phyloP scores from a whole-genome alignment of 257 asterid species.

The Vinca minor region DNA sequence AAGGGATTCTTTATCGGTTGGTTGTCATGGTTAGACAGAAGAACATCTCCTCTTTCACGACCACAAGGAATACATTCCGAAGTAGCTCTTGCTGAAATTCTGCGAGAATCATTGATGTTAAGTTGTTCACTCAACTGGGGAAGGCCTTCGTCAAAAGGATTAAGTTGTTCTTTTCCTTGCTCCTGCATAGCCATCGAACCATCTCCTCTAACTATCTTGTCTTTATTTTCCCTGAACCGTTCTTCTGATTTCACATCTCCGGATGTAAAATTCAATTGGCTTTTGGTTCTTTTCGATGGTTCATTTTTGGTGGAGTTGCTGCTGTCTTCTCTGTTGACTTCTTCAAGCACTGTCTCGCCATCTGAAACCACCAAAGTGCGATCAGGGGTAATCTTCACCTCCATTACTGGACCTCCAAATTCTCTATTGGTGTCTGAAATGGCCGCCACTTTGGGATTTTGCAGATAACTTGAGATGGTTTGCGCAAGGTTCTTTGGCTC shows the following conservation, averaged over 20 bases:
- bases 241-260: constrained; percentile 7
- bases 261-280: neutral
- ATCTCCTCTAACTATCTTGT: constrained; percentile 1
- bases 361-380: neutral
- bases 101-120: neutral
- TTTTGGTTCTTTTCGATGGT: neutral
- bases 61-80: neutral
- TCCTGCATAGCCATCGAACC: neutral
- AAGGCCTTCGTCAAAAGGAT: neutral
- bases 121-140: neutral
- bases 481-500: neutral
- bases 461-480: constrained; percentile 8
- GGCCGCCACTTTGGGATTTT: neutral
- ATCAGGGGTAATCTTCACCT: neutral
- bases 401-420: neutral
- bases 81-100: neutral
- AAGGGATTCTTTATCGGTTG: too few species aligned
- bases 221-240: neutral
- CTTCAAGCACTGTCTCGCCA: neutral
- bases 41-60: constrained; percentile 5
- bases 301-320: neutral
- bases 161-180: neutral
- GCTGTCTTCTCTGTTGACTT: neutral
- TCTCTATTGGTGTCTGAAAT: neutral
- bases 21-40: neutral